Evolutionary conservation across 1,139 yeast species (phyloP), one percentile per base, ranked within the genome.

Genomic region (Lodderomyces pseudojiufengensis): DNA sequence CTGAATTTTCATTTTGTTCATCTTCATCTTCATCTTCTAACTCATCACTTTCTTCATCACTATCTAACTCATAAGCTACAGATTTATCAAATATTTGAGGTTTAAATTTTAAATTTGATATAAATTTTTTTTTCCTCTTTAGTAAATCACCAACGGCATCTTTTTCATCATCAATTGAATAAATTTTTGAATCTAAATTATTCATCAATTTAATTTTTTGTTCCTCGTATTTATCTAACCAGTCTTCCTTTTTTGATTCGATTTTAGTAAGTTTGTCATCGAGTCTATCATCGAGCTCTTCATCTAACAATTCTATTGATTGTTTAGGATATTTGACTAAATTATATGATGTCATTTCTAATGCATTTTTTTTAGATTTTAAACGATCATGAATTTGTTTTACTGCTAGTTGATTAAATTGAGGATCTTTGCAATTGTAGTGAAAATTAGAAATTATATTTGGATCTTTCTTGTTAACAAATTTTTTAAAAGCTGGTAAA

Each of bases 401-500:
- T 6, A 57, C 33, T 5, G 54, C 58, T 38, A 52, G 58, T 10
- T 48, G 33, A 32, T 47, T 47, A 13, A 47, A 37, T 22, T 33
- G 24, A 5, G 12, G 7, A 10, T 27, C 11, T 3, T 29, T 21
- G 4, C 14, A 6, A 26, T 12, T 11, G 4, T 12, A 18, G 13
- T 27, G 13, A 8, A 24, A 24, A 24, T 12, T 24, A 4, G 14
- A 21, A 21, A 28, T 24, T 10, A 27, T 13, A n/a, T 28, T 28
- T 13, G 31, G 31, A 21, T 28, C 31, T 11, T 23, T 11, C 12
- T 11, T 23, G 15, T 23, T 15, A 25, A 26, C 20, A 42, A 28
- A 30, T 29, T 47, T 48, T 24, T 44, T 44, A 38, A 54, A 60
- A 4, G 61, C 62, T 4, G 72, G 70, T 36, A 58, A 61, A 8